A percentile compares a stretch with the other conserved stretches of the same genome.
phyloP scores from a whole-genome alignment of 257 asterid genomes.

The Nemophila menziesii region DNA sequence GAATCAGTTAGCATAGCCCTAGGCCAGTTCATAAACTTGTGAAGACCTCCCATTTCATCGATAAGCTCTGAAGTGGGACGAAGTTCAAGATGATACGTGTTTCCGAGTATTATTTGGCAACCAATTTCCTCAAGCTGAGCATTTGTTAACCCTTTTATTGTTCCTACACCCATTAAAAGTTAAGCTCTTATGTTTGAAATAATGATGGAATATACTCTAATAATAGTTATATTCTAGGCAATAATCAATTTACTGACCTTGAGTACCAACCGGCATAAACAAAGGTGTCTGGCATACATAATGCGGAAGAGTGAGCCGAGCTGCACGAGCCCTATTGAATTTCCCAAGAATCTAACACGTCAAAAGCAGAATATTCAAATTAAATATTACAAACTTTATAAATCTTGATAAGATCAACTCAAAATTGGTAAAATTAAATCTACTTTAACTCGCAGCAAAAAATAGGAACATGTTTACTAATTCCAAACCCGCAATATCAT shows the following conservation, averaged over 20 bases:
- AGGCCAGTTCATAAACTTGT: constrained; percentile 94
- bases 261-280: constrained; percentile 99
- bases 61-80: constrained; percentile 97
- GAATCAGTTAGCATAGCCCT: constrained; percentile 96
- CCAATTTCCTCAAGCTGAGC: constrained; percentile 94
- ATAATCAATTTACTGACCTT: constrained; percentile 40
- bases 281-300: constrained; percentile 75
- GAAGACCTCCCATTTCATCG: constrained; percentile 92
- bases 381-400: neutral
- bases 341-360: constrained; percentile 66
- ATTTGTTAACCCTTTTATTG: constrained; percentile 81
- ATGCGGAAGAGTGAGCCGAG: constrained; percentile 82
- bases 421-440: neutral
- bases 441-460: neutral
- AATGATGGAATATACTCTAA: no score
- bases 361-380: neutral
- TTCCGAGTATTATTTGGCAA: constrained; percentile 95
- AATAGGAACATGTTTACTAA: neutral
- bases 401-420: neutral
- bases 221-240: neutral
- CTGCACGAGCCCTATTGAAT: constrained; percentile 96
- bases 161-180: constrained; percentile 39
- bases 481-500: neutral
- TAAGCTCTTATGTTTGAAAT: neutral
- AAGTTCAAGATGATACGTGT: constrained; percentile 89